Percentiles rank a stretch among this genome's conserved stretches.
Evolutionary conservation across 768 basidiomycete genomes (phyloP).

Genomic region (Kwoniella sp.): DNA sequence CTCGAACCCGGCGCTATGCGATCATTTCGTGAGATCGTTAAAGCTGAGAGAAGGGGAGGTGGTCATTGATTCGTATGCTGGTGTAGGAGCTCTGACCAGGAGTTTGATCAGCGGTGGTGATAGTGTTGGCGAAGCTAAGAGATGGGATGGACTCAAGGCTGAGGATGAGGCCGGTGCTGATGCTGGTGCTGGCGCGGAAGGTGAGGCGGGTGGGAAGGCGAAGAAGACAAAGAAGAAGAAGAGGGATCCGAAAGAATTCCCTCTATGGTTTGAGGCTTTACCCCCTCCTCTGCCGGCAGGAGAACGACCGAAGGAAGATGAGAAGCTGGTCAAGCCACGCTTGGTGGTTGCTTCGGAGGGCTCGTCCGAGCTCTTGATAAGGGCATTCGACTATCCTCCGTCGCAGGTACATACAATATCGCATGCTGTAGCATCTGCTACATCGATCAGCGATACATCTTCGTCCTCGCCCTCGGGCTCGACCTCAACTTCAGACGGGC

Average conservation of each 20-base stretch:
- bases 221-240: slow-evolving; percentile 4
- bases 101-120: slow-evolving; percentile 37
- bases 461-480: too few relatives aligned
- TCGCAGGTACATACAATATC: background rate
- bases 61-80: slow-evolving; percentile 37
- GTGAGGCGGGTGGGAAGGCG: too few relatives aligned
- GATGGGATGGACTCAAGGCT: slow-evolving; percentile 5
- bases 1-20: slow-evolving; percentile 22
- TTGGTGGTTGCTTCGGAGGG: slow-evolving; percentile 30
- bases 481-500: too few relatives aligned
- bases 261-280: slow-evolving; percentile 20
- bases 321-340: slow-evolving; percentile 15
- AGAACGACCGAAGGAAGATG: background rate
- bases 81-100: slow-evolving; percentile 38
- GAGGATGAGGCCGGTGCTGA: background rate
- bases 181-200: too few relatives aligned
- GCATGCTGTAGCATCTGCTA: background rate
- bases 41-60: slow-evolving; percentile 34
- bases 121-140: slow-evolving; percentile 6
- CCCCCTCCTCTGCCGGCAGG: slow-evolving; percentile 1
- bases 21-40: slow-evolving; percentile 37
- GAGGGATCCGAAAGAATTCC: slow-evolving; percentile 12
- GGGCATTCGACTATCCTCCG: slow-evolving; percentile 17
- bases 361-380: slow-evolving; percentile 4
- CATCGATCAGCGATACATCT: too few relatives aligned